Evolutionary conservation across 225 moss, liverwort and hornwort genomes (phyloP).

Genomic region (Polytrichum commune): DNA sequence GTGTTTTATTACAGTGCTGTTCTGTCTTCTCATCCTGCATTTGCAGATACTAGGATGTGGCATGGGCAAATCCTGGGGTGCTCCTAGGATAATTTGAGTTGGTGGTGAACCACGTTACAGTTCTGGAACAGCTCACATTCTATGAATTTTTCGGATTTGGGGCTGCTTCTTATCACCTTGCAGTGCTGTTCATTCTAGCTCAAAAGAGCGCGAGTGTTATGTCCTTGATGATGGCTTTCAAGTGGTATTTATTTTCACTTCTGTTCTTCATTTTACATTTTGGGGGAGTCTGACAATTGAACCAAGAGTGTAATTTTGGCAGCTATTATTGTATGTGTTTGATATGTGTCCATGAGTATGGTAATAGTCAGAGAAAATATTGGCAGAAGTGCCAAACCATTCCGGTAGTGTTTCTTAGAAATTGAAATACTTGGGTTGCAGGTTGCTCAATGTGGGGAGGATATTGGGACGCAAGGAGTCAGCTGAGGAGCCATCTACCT

Average conservation of each 20-base stretch:
- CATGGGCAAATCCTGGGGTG: background rate
- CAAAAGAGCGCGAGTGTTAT: background rate
- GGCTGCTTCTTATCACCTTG: background rate
- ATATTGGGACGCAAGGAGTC: conserved; percentile 55
- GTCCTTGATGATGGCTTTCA: background rate
- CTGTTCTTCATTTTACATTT: background rate
- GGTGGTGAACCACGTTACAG: too few relatives aligned
- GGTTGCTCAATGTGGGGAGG: conserved; percentile 56
- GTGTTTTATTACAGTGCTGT: background rate
- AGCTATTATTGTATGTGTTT: background rate
- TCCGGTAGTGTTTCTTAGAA: too few relatives aligned
- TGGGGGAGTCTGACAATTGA: background rate
- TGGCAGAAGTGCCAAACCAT: background rate
- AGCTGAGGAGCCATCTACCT: conserved; percentile 49
- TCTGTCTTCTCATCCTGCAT: background rate
- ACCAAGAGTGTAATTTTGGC: background rate
- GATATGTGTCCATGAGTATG: background rate
- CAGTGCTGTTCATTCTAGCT: background rate
- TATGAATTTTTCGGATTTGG: background rate
- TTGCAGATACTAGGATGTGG: background rate
- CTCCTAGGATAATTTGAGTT: background rate
- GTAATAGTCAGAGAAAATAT: background rate
- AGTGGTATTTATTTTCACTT: background rate
- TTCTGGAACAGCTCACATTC: too few relatives aligned
- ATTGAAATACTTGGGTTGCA: conserved; percentile 9